A percentile compares a stretch with the other conserved stretches of the same genome.
These are phyloP conservation scores for Gaeumannomyces sp. DNA, from an alignment of 2,329 filamentous ascomycete species.

Conservation along the genomic window DNA sequence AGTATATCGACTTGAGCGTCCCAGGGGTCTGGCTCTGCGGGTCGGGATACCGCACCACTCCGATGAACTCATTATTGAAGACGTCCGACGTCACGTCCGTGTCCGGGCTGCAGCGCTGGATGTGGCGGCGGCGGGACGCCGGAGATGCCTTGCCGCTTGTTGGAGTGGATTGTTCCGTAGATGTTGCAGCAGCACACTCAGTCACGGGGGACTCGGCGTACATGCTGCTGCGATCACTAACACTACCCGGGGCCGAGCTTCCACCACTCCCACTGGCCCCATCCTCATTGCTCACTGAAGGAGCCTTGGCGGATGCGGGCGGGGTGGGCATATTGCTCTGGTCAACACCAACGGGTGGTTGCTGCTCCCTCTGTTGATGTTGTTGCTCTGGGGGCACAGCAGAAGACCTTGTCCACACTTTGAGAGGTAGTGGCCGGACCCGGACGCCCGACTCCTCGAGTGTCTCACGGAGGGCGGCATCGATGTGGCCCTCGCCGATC, in stretches of 20 bases:
- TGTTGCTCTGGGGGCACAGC: slow-evolving; percentile 14
- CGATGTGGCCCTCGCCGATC: slow-evolving; percentile 36
- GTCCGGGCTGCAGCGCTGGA: slow-evolving; percentile 13
- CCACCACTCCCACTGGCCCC: not conserved
- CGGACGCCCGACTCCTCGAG: slow-evolving; percentile 41
- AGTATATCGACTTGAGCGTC: slow-evolving; percentile 34
- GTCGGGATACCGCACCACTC: slow-evolving; percentile 30
- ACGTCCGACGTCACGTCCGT: slow-evolving; percentile 23
- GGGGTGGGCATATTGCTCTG: not conserved
- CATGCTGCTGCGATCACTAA: not conserved
- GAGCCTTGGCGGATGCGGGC: slow-evolving; percentile 2
- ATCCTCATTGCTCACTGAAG: not conserved
- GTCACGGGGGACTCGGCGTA: not conserved
- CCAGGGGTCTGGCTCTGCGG: slow-evolving; percentile 23
- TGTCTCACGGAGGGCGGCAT: slow-evolving; percentile 39
- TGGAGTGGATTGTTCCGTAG: too few species aligned
- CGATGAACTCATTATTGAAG: slow-evolving; percentile 30
- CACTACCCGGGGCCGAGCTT: not conserved
- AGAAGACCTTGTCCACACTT: slow-evolving; percentile 38
- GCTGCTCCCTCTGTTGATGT: not conserved
- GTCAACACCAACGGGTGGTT: not conserved
- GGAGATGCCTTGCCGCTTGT: not conserved
- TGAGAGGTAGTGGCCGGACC: slow-evolving; percentile 31
- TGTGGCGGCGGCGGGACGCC: not conserved
- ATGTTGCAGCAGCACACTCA: not conserved